Percentiles rank a stretch among this genome's conserved stretches.
Conservation (phyloP, 768 basidiomycete species). For the Porpolomopsis calyptriformis region DNA sequence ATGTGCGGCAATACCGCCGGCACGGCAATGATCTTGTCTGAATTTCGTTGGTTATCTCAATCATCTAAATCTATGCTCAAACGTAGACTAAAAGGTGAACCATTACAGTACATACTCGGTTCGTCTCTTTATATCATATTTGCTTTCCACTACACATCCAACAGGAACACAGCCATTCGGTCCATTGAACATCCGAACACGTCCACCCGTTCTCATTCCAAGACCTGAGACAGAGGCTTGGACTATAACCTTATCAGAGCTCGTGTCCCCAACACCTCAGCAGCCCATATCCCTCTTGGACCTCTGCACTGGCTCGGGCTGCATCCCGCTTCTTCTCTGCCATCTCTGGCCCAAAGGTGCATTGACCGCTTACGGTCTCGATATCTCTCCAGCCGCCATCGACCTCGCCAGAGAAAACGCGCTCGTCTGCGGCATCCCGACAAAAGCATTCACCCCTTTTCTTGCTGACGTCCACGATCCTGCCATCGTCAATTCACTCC, state of each 20-base stretch:
- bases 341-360: conserved; percentile 49
- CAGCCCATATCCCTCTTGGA: conserved; percentile 52
- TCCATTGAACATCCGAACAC: conserved; percentile 58
- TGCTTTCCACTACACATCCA: conserved; percentile 10
- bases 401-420: conserved; percentile 42
- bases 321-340: conserved; percentile 80
- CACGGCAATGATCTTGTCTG: not conserved
- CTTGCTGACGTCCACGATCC: conserved; percentile 35
- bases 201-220: conserved; percentile 83
- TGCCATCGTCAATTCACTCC: conserved; percentile 30
- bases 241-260: conserved; percentile 49
- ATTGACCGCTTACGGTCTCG: conserved; percentile 50
- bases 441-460: conserved; percentile 32
- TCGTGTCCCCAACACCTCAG: conserved; percentile 27
- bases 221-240: conserved; percentile 91
- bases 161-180: conserved; percentile 84
- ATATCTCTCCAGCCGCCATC: conserved; percentile 54
- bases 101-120: conserved; percentile 89
- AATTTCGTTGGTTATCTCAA: not conserved
- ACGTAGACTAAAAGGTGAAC: conserved; percentile 59
- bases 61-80: conserved; percentile 37
- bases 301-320: conserved; percentile 88
- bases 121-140: conserved; percentile 7
- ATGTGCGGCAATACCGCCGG: not conserved
- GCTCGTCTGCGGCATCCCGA: conserved; percentile 27